Base-by-base conservation (phyloP, 257 asterid genomes). In the Scutellaria galericulata region DNA sequence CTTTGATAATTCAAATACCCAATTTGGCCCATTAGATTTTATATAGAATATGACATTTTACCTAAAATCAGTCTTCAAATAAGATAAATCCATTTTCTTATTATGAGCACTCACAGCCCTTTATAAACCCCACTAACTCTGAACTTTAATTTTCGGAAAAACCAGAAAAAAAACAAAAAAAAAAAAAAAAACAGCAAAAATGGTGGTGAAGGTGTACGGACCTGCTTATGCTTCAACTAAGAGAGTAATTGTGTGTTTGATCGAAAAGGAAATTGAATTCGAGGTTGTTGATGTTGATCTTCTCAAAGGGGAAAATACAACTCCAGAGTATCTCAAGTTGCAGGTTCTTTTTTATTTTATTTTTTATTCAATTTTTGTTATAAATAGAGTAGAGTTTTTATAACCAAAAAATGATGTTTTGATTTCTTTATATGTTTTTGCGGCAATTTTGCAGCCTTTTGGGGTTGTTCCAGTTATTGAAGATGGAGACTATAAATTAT, bases 401-500 rank as follows among this genome's bases (percentile, higher is more conserved):
- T 44, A 0, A 63, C 12, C 10, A 47, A 27, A 65, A 20, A n/a
- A 31, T 47, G 15, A 45, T 40, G 3, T 5, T 56, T 35, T 40
- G 2, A 20, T 44, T 7, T 41, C 27, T 24, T 24, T 24, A 24
- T 24, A 40, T 74, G 13, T 70, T 40, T 37, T n/a, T 9, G 7
- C 42, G 61, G 52, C 18, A 56, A 40, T 9, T 20, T 47, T 70
- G 75, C 86, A 86, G 90, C 90, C 90, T 14, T 86, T 86, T 62
- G 88, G 88, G 6, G 60, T 3, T 54, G 57, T 77, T 58, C 88
- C 88, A 60, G 88, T 77, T 10, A 61, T 83, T 39, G 79, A 73
- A 74, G 90, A 86, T 75, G 90, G 88, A 41, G 90, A 86, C 64
- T 77, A 70, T 77, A 82, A 78, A 45, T 78, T 86, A 71, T 86